Base-by-base conservation (phyloP, 1,284 basidiomycete genomes). In the Neotropicomus parvogracilis region DNA sequence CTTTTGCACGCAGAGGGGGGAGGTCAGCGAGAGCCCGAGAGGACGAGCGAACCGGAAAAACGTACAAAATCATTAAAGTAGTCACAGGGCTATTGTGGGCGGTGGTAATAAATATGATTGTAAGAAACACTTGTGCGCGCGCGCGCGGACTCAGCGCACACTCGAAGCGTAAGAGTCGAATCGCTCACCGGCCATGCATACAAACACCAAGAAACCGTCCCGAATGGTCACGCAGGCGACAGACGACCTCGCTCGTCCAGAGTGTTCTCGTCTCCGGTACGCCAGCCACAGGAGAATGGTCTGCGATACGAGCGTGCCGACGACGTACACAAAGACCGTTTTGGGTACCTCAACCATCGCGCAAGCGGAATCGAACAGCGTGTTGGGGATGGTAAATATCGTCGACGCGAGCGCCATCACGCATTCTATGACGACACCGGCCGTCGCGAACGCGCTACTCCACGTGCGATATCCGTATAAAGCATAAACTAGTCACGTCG, bases 141-240 rank as follows among this genome's bases (percentile, higher is more conserved):
- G 7, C 3, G 12, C 10, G 8, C 20, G 1, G 3, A 54, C 3
- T 59, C 12, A 47, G 49, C 32, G 7, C 9, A 9, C 28, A 12
- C 37, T 10, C 35, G 24, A 19, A 19, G 5, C 0, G 28, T n/a
- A 10, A 19, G 10, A 27, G 13, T 27, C 8, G 27, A 2, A 9
- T 16, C 0, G 14, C 59, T 59, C 19, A 61, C 59, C 37, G 34
- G 34, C 27, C 14, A 65, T 10, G 8, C 37, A 49, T 3, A 19
- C 10, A 13, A 65, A 62, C 8, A 50, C 57, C 1, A 57, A 1
- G 6, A 54, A 10, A 13, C 60, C 59, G 11, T 62, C 60, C 4
- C 63, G 59, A n/a, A 62, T 62, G 14, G 61, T 64, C 2, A 58
- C 29, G 14, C 46, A 58, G 12, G 46, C 51, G 19, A 62, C 31